Conservation (phyloP, 306 rosid genomes). For the Geum urbanum region DNA sequence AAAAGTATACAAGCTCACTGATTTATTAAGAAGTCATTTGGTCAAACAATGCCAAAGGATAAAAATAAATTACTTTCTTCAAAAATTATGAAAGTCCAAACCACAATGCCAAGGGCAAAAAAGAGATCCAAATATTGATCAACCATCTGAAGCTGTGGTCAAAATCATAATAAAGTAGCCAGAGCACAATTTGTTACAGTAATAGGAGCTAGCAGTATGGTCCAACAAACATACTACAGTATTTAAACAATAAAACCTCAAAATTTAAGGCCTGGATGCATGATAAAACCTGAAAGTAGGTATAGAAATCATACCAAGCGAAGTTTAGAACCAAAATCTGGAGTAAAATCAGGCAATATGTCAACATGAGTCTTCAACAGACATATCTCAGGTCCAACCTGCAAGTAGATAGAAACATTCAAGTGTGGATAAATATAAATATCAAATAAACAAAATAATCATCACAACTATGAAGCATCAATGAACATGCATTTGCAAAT, state of each 20-base stretch:
- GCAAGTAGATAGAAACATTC: neutral
- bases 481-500: neutral
- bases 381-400: constrained; percentile 96
- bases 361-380: constrained; percentile 90
- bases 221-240: too few relatives aligned
- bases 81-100: neutral
- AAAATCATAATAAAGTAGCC: too few relatives aligned
- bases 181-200: too few relatives aligned
- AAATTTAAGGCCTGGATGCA: neutral
- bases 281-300: neutral
- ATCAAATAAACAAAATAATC: neutral
- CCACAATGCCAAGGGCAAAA: too few relatives aligned
- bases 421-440: neutral
- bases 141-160: too few relatives aligned
- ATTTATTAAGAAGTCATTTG: neutral
- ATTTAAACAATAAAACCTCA: neutral
- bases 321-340: constrained; percentile 80
- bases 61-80: neutral
- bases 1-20: neutral
- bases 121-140: too few relatives aligned
- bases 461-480: neutral
- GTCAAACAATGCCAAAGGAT: neutral
- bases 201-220: too few relatives aligned
- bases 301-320: constrained; percentile 43
- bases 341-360: constrained; percentile 84